Evolutionary conservation across 2,329 filamentous ascomycete genomes (phyloP).

Genomic region (Arthroderma uncinatum): DNA sequence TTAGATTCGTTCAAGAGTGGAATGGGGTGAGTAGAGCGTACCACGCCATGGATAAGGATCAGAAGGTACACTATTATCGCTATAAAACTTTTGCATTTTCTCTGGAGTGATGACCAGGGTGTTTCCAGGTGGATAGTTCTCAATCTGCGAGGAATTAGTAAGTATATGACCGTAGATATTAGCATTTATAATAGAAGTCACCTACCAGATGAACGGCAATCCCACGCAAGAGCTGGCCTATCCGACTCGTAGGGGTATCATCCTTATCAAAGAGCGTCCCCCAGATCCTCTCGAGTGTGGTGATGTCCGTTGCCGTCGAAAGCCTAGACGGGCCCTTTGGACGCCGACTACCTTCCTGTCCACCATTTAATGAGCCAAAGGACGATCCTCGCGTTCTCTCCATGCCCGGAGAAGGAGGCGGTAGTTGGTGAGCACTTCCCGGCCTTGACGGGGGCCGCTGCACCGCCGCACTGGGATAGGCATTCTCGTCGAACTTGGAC

Average conservation of each 20-base stretch:
- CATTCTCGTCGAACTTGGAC: constrained; percentile 20
- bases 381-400: background rate
- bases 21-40: constrained; percentile 29
- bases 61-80: constrained; percentile 49
- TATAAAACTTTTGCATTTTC: constrained; percentile 66
- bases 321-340: constrained; percentile 31
- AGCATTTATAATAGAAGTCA: constrained; percentile 3
- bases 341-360: constrained; percentile 15
- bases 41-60: constrained; percentile 61
- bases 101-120: constrained; percentile 62
- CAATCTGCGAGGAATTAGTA: constrained; percentile 41
- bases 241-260: constrained; percentile 54
- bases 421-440: background rate
- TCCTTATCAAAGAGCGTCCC: constrained; percentile 59
- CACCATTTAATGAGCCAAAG: background rate
- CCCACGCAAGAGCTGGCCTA: constrained; percentile 61
- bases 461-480: background rate
- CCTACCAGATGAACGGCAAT: constrained; percentile 63
- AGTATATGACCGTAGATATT: background rate
- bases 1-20: constrained; percentile 10
- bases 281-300: constrained; percentile 62
- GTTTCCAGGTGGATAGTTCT: constrained; percentile 55
- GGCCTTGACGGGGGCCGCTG: background rate
- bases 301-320: constrained; percentile 39
- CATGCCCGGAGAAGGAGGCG: background rate